Evolutionary conservation across 2,329 filamentous ascomycete genomes (phyloP), one percentile per base, ranked within the genome.

Genomic region (Penicillium sp.): DNA sequence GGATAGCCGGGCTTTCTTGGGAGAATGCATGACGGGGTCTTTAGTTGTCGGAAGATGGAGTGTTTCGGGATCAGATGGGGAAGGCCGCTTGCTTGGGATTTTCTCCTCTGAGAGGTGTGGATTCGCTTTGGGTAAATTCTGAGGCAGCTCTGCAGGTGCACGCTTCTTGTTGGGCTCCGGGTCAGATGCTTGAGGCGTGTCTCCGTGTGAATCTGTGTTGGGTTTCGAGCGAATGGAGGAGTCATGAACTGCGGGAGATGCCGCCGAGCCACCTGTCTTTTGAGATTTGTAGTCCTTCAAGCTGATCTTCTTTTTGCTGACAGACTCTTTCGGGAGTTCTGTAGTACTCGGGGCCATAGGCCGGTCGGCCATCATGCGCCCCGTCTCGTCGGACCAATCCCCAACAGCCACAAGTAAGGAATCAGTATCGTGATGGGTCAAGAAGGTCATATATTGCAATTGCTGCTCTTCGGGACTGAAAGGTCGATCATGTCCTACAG

Each of bases 381-480:
- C 69, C 39, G 66, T 60, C 35, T 65, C 66, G 55, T 73, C 68
- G 32, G 73, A 71, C 62, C 74, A 74, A 47, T 74, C 73, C 35
- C 75, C 74, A 41, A 73, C 72, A 8, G 69, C 69, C 45, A 72
- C 63, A 34, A 76, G 58, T 39, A 72, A 64, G 28, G 68, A 70
- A 48, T 75, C 71, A 42, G 72, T 71, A 22, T 70, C 70, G 52
- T 79, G 73, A 55, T 77, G 75, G 39, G 72, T 74, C 37, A 76
- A 62, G 48, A 77, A 80, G 40, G 76, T 80, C 65, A 77, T 69
- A 57, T 81, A 81, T 54, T 81, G 78, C 35, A 78, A 65, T 50
- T 72, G 66, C 51, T 78, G 71, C 58, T 82, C 78, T 45, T 72
- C 64, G 12, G 59, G 60, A 34, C 64, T 60, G 58, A 80, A 82